A percentile compares a stretch with the other conserved stretches of the same genome.
These are phyloP conservation scores for Aureobasidium uvarum DNA, from an alignment of 2,329 filamentous ascomycete genomes.

Conservation along the genomic window DNA sequence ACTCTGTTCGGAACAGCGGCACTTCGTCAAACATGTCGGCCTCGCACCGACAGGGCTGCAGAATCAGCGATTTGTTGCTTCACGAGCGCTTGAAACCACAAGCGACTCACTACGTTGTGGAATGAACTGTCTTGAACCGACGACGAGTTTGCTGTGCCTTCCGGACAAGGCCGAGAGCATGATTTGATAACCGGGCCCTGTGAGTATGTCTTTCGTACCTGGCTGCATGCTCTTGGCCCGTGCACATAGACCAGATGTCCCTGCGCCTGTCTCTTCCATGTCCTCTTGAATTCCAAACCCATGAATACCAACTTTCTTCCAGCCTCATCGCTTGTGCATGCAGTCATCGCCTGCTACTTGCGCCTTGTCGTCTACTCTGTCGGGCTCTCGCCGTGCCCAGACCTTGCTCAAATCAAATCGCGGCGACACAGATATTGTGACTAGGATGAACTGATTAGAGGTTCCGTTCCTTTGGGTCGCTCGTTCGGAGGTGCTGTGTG, in stretches of 20 bases:
- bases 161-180: neutral
- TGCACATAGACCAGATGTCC: neutral
- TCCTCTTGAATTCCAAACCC: neutral
- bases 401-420: conserved; percentile 20
- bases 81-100: conserved; percentile 1
- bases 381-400: conserved; percentile 15
- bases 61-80: conserved; percentile 1
- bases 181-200: conserved; percentile 2
- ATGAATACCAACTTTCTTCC: conserved; percentile 5
- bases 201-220: conserved; percentile 2
- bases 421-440: conserved; percentile 23
- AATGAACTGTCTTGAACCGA: neutral
- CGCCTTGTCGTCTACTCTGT: conserved; percentile 11
- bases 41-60: too few relatives aligned
- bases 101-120: neutral
- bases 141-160: neutral
- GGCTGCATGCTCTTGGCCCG: neutral
- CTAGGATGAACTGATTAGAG: conserved; percentile 24
- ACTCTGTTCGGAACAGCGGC: too few relatives aligned
- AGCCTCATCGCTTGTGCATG: conserved; percentile 16
- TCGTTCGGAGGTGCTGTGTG: conserved; percentile 11
- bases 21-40: too few relatives aligned
- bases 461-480: conserved; percentile 21
- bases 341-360: conserved; percentile 21
- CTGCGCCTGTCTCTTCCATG: conserved; percentile 5